Conservation (phyloP, 352 stramenopile species). For the Phytophthora tentaculata region DNA sequence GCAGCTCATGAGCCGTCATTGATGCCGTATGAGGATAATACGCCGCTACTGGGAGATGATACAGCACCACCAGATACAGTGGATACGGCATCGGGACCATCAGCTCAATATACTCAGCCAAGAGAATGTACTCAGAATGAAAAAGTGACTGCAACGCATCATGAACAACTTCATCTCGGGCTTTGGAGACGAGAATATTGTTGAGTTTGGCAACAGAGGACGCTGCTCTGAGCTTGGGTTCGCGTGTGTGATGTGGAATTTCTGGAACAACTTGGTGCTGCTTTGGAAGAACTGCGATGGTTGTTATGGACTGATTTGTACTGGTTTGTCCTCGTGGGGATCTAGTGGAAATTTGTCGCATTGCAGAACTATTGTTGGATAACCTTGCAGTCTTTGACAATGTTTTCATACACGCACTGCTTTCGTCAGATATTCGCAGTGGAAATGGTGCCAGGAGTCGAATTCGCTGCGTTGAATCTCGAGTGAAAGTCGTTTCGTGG, state of each 20-base stretch:
- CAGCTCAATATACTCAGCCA: conserved; percentile 39
- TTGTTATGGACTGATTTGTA: neutral
- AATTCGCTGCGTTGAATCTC: neutral
- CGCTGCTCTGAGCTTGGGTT: too few species aligned
- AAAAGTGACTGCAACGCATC: conserved; percentile 30
- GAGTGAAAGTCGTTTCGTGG: conserved; percentile 6
- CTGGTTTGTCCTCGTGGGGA: neutral
- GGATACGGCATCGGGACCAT: conserved; percentile 31
- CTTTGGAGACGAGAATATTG: neutral
- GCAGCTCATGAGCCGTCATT: conserved; percentile 1
- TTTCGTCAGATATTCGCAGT: conserved; percentile 8
- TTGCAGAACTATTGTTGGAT: conserved; percentile 2
- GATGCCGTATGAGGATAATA: conserved; percentile 16
- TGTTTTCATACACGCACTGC: conserved; percentile 8
- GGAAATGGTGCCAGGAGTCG: conserved; percentile 13
- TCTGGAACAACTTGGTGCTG: neutral
- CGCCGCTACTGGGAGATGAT: conserved; percentile 12
- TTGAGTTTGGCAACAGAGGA: neutral
- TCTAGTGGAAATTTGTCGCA: conserved; percentile 1
- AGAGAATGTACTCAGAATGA: conserved; percentile 32
- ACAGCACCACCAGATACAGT: conserved; percentile 21
- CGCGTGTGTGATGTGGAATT: too few species aligned
- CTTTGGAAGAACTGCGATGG: conserved; percentile 11
- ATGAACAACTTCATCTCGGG: neutral
- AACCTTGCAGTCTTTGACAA: conserved; percentile 8